Conservation (phyloP, 371 early-diverging fungal species). For the Umbelopsis sp. region DNA sequence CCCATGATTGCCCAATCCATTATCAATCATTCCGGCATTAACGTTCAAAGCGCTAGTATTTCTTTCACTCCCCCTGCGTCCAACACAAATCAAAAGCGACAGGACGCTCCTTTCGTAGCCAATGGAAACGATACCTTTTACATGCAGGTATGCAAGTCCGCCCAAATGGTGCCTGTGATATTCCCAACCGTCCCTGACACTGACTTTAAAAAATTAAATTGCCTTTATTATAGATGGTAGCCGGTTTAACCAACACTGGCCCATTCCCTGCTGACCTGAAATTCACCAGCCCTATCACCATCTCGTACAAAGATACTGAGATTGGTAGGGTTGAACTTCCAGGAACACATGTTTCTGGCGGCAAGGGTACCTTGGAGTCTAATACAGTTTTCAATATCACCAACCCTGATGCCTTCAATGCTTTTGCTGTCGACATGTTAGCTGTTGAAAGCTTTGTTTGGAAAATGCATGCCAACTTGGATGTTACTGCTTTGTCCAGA, state of each 20-base stretch:
- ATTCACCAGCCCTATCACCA: conserved; percentile 53
- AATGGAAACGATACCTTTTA: conserved; percentile 37
- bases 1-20: conserved; percentile 57
- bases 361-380: conserved; percentile 40
- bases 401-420: conserved; percentile 42
- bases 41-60: conserved; percentile 51
- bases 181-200: neutral
- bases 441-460: conserved; percentile 47
- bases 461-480: conserved; percentile 49
- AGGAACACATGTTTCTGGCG: conserved; percentile 47
- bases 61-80: conserved; percentile 39
- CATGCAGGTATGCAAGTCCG: conserved; percentile 27
- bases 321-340: conserved; percentile 47
- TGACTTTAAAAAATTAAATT: neutral
- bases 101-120: conserved; percentile 20
- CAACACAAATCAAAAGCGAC: conserved; percentile 23
- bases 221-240: conserved; percentile 31
- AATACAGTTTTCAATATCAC: conserved; percentile 40
- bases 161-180: neutral
- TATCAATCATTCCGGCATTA: conserved; percentile 51
- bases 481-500: conserved; percentile 48
- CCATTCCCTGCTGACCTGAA: conserved; percentile 57
- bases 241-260: conserved; percentile 54
- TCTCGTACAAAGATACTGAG: conserved; percentile 42
- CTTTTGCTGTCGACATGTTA: conserved; percentile 54